Percentiles rank a stretch among this genome's conserved stretches.
Evolutionary conservation across 192 early-diverging fungal genomes (phyloP).

Genomic region (Backusella sp.): DNA sequence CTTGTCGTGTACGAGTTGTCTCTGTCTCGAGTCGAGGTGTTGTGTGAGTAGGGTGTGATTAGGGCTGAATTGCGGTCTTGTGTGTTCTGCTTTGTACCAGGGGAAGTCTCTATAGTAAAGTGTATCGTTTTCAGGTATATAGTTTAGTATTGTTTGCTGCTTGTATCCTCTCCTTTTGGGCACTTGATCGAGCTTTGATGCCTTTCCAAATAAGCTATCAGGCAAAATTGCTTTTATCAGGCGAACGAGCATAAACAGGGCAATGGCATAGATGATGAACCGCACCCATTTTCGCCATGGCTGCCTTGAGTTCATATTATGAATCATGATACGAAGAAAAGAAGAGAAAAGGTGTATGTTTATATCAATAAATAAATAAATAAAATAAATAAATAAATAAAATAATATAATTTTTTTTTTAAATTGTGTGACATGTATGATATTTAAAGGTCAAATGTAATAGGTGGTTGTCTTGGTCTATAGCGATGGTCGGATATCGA

Average conservation of each 20-base stretch:
- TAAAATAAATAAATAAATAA: background rate
- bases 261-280: conserved; percentile 21
- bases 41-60: background rate
- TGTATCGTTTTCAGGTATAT: background rate
- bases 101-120: conserved; percentile 11
- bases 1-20: background rate
- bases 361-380: background rate
- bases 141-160: background rate
- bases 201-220: background rate
- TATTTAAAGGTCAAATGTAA: conserved; percentile 32
- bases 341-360: background rate
- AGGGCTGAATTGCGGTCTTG: background rate
- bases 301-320: background rate
- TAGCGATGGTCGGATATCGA: conserved; percentile 20
- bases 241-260: background rate
- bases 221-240: background rate
- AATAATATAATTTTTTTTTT: background rate
- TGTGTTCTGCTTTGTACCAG: conserved; percentile 13
- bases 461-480: conserved; percentile 15
- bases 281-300: background rate
- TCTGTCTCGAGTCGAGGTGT: background rate
- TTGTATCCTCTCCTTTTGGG: background rate
- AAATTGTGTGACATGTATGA: background rate
- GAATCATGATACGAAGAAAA: background rate
- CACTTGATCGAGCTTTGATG: background rate